phyloP scores from a whole-genome alignment of 2,329 filamentous ascomycete genomes.

The Teratosphaeria zuluensis region DNA sequence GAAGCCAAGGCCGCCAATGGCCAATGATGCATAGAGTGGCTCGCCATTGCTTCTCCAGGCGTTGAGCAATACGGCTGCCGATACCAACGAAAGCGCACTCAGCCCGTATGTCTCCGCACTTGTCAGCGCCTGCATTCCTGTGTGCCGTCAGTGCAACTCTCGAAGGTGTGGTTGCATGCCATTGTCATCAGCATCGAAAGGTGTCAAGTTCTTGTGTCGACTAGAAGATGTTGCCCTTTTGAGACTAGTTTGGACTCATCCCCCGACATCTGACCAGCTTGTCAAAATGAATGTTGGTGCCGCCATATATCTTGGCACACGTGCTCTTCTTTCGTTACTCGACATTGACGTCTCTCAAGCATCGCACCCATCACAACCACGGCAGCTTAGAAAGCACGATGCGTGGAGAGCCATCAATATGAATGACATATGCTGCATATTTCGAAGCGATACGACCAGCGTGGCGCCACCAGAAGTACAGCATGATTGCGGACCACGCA shows the following conservation, averaged over 20 bases:
- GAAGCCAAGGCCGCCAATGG: conserved; percentile 79
- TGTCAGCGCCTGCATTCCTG: conserved; percentile 32
- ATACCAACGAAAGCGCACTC: conserved; percentile 56
- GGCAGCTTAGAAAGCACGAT: too few species aligned
- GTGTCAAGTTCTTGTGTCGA: not conserved
- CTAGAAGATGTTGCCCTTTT: not conserved
- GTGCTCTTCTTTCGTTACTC: too few species aligned
- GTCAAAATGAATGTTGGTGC: not conserved
- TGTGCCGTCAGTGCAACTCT: not conserved
- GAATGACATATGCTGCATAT: too few species aligned
- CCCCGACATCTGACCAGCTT: not conserved
- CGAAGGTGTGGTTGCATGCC: not conserved
- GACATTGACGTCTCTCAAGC: too few species aligned
- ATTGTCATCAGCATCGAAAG: not conserved
- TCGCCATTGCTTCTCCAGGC: conserved; percentile 79
- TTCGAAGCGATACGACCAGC: too few species aligned
- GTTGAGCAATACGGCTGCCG: conserved; percentile 65
- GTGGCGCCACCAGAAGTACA: too few species aligned
- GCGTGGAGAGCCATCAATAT: too few species aligned
- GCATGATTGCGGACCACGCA: too few species aligned
- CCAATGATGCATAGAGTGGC: conserved; percentile 77
- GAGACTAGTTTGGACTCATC: not conserved
- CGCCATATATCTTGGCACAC: not conserved
- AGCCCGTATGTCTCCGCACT: conserved; percentile 48
- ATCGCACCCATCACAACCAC: too few species aligned